Percentiles rank a stretch among this genome's conserved stretches.
Conservation (phyloP, 495 filamentous ascomycete species). For the Xylaria grammica region DNA sequence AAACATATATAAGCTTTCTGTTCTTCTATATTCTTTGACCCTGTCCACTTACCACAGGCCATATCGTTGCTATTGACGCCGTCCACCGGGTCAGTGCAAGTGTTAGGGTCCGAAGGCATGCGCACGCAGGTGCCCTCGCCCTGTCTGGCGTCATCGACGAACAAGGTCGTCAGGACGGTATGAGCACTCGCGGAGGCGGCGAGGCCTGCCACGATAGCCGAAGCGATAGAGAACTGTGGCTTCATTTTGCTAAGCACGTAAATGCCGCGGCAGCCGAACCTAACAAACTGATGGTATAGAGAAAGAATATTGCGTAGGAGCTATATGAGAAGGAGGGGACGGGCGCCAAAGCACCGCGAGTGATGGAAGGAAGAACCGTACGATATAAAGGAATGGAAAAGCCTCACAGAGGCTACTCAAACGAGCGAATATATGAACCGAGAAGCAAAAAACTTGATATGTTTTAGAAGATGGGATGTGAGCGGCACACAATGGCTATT, state of each 20-base stretch:
- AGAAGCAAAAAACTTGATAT: slow-evolving; percentile 8
- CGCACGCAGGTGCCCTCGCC: slow-evolving; percentile 73
- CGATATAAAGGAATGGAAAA: slow-evolving; percentile 10
- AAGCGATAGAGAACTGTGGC: slow-evolving; percentile 22
- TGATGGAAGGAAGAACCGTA: neutral
- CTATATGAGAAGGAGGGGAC: neutral
- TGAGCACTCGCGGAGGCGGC: slow-evolving; percentile 55
- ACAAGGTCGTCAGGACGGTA: slow-evolving; percentile 70
- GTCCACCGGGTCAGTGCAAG: slow-evolving; percentile 59
- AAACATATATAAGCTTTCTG: neutral
- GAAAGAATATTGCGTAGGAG: slow-evolving; percentile 12
- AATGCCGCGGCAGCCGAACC: neutral
- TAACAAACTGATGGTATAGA: slow-evolving; percentile 15
- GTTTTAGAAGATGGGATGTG: slow-evolving; percentile 20
- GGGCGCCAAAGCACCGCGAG: neutral
- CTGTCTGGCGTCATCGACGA: slow-evolving; percentile 65
- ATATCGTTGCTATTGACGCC: slow-evolving; percentile 63
- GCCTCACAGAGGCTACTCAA: slow-evolving; percentile 26
- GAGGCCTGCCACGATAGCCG: slow-evolving; percentile 38
- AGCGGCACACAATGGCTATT: neutral
- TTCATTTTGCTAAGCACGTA: slow-evolving; percentile 32
- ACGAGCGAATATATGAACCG: slow-evolving; percentile 21
- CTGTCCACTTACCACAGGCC: slow-evolving; percentile 65
- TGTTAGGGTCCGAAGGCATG: slow-evolving; percentile 58
- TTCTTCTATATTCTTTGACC: neutral